These are phyloP conservation scores for Brassica incana DNA, from an alignment of 345 rosid genomes.

Conservation along the genomic window DNA sequence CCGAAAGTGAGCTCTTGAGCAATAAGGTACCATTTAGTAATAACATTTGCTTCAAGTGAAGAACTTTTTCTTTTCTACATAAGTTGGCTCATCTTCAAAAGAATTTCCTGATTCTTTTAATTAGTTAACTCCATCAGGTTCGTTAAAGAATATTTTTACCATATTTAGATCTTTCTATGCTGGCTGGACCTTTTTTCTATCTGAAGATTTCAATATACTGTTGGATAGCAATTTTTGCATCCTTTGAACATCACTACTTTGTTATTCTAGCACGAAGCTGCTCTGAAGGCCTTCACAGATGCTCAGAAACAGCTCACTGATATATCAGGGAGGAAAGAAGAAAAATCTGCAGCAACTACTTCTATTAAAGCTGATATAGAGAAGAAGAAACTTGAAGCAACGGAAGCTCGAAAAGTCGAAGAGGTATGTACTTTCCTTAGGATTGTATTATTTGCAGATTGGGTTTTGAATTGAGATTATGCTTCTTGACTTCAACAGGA, in stretches of 20 bases:
- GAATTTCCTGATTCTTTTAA: not conserved
- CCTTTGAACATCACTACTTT: constrained; percentile 15
- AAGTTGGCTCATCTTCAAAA: constrained; percentile 19
- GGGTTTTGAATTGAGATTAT: constrained; percentile 26
- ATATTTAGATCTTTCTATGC: constrained; percentile 7
- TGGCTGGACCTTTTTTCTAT: not conserved
- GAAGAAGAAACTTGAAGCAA: constrained; percentile 61
- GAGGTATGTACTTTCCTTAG: constrained; percentile 49
- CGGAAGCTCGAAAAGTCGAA: constrained; percentile 70
- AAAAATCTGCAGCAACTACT: constrained; percentile 45
- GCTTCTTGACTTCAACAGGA: constrained; percentile 51
- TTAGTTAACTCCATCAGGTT: constrained; percentile 16
- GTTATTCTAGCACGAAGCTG: constrained; percentile 77
- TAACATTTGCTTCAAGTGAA: constrained; percentile 2
- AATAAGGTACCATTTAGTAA: constrained; percentile 61
- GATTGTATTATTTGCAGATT: constrained; percentile 24
- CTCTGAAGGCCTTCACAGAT: constrained; percentile 67
- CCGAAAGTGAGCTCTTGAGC: constrained; percentile 72
- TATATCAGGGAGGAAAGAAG: constrained; percentile 53
- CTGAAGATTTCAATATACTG: not conserved
- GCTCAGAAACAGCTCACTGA: constrained; percentile 75
- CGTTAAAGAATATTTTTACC: constrained; percentile 1
- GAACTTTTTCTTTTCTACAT: constrained; percentile 11
- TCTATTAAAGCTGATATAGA: constrained; percentile 58
- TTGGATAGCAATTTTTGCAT: constrained; percentile 2